phyloP scores from a whole-genome alignment of 139 green algal genomes.

The Deuterostichococcus epilithicus region DNA sequence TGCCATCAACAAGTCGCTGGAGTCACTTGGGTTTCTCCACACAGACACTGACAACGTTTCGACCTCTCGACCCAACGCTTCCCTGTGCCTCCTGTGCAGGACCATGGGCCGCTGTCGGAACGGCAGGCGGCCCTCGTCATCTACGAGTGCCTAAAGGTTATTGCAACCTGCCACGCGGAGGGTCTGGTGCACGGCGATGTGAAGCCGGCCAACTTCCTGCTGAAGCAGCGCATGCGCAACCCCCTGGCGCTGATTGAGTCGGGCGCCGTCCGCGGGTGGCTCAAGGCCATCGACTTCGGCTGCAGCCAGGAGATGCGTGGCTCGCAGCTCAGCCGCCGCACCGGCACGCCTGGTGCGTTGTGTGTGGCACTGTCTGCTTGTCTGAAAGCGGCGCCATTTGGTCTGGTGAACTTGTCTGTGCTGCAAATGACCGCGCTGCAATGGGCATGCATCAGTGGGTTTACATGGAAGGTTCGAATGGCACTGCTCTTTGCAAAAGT shows the following conservation, averaged over 20 bases:
- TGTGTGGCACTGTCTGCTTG: not conserved
- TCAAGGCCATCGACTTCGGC: constrained; percentile 50
- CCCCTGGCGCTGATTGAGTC: constrained; percentile 10
- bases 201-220: constrained; percentile 68
- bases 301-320: constrained; percentile 31
- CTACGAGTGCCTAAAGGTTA: constrained; percentile 42
- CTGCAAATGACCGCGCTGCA: too few relatives aligned
- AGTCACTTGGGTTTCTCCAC: not conserved
- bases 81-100: constrained; percentile 5
- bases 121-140: constrained; percentile 36
- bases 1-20: not conserved
- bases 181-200: constrained; percentile 53
- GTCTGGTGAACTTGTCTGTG: not conserved
- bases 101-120: constrained; percentile 35
- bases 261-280: constrained; percentile 16
- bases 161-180: constrained; percentile 48
- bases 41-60: not conserved
- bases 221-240: constrained; percentile 21
- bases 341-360: constrained; percentile 51
- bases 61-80: too few relatives aligned
- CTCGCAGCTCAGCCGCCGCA: constrained; percentile 21
- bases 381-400: not conserved
- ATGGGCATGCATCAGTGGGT: not conserved
- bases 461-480: constrained; percentile 11
- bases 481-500: constrained; percentile 38